Conservation (phyloP, 768 basidiomycete species). For the Mycena vulgaris region DNA sequence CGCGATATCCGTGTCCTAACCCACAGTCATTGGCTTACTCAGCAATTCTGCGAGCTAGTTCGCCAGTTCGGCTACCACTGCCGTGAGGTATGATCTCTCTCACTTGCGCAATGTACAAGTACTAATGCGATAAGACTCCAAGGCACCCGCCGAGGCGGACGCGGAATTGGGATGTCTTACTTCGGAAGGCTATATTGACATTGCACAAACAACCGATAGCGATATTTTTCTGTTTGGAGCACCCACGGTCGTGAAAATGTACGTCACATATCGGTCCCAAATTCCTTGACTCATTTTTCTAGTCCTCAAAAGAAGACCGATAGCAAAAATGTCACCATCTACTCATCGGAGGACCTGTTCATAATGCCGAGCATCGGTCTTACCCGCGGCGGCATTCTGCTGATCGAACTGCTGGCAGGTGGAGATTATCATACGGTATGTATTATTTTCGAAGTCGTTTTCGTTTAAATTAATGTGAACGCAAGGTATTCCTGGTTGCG, state of each 20-base stretch:
- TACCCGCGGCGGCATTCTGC: background rate
- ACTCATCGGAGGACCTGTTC: background rate
- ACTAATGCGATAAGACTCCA: background rate
- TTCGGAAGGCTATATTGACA: background rate
- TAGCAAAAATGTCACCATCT: background rate
- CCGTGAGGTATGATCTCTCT: background rate
- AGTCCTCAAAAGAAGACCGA: background rate
- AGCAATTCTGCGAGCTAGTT: background rate
- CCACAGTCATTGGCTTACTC: background rate
- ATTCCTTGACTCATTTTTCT: background rate
- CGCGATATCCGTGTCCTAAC: background rate
- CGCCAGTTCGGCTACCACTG: background rate
- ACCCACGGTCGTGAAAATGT: background rate
- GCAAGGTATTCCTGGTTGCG: background rate
- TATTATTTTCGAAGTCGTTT: background rate
- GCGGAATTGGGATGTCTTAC: background rate
- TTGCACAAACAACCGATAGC: background rate
- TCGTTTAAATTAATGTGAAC: background rate
- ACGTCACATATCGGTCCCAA: background rate
- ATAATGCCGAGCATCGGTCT: background rate
- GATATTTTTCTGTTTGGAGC: background rate
- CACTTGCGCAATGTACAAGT: background rate
- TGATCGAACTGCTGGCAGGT: background rate
- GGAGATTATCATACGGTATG: background rate
- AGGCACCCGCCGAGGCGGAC: background rate